These are phyloP conservation scores for Saussurea involucrata DNA, from an alignment of 129 eudicot genomes.

Conservation along the genomic window DNA sequence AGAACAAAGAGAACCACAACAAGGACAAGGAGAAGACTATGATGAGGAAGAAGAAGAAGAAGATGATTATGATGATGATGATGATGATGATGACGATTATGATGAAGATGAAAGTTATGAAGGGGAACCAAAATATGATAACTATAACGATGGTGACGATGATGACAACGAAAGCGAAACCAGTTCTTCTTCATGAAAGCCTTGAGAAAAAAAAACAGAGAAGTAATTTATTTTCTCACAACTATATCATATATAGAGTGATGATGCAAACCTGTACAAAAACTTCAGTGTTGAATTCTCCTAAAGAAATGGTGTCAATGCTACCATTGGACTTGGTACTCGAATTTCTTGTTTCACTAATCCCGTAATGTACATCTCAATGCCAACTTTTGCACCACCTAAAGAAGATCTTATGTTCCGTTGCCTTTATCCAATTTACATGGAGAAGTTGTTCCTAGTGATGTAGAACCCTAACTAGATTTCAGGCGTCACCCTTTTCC, in stretches of 20 bases:
- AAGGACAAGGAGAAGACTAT: not conserved
- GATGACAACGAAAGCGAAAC: conserved; percentile 13
- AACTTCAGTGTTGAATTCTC: not conserved
- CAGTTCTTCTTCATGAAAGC: conserved; percentile 18
- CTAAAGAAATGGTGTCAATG: too few species aligned
- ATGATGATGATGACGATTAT: not conserved
- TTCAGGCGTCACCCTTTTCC: too few species aligned
- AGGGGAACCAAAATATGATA: conserved; percentile 22
- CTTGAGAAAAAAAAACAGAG: not conserved
- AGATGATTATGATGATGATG: not conserved
- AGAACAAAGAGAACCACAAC: not conserved
- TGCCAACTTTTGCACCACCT: too few species aligned
- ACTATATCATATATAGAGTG: not conserved
- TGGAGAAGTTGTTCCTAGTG: too few species aligned
- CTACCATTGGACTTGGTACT: too few species aligned
- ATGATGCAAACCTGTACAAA: not conserved
- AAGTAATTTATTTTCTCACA: not conserved
- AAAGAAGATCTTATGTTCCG: too few species aligned
- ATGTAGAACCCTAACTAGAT: too few species aligned
- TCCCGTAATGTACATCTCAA: too few species aligned
- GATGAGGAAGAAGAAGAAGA: not conserved
- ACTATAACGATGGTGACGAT: conserved; percentile 7
- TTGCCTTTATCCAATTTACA: too few species aligned
- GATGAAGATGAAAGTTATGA: not conserved
- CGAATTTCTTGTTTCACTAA: too few species aligned